Evolutionary conservation across 129 eudicot genomes (phyloP), one percentile per base, ranked within the genome.

Genomic region (Sambucus nigra): DNA sequence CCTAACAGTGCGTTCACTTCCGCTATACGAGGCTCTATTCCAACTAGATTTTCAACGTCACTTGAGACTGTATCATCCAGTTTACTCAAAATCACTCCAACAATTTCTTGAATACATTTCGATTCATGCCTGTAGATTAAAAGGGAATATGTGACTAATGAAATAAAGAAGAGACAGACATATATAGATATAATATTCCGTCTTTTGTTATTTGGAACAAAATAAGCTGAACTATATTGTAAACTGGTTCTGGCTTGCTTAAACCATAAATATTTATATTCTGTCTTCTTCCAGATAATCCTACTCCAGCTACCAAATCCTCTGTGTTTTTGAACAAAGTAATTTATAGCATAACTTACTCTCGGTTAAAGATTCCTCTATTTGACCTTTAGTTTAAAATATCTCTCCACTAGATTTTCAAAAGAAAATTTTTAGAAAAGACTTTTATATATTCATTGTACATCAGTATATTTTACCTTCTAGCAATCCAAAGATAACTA

Each of bases 91-190:
- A 65, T 50, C 2, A 15, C 6, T 21, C 24, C 22, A 5, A 53
- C 55, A 54, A 65, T 65, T 46, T 9, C 24, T 40, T 44, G 39
- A 17, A 65, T 55, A 12, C 59, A 14, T 13, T n/a, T 21, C 2
- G 33, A n/a, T 42, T 64, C 69, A 18, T 52, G 13, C 22, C 69
- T 64, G 66, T 26, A 25, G 56, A 51, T 51, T 15, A n/a, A n/a
- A n/a, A n/a, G n/a, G n/a, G n/a, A n/a, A n/a, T n/a, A n/a, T n/a
- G n/a, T 2, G 22, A 47, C 5, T 9, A 5, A 42, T 8, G 6
- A 12, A 42, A 15, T 11, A 5, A 11, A 15, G 2, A 1, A 11
- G 16, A 18, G 5, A 15, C 5, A 42, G 1, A 42, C 1, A 11
- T 11, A 5, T 9, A 12, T 0, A 9, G 5, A 11, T 11, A 16